Evolutionary conservation across 768 basidiomycete species (phyloP), one percentile per base, ranked within the genome.

Genomic region (Auricularia heimuer): DNA sequence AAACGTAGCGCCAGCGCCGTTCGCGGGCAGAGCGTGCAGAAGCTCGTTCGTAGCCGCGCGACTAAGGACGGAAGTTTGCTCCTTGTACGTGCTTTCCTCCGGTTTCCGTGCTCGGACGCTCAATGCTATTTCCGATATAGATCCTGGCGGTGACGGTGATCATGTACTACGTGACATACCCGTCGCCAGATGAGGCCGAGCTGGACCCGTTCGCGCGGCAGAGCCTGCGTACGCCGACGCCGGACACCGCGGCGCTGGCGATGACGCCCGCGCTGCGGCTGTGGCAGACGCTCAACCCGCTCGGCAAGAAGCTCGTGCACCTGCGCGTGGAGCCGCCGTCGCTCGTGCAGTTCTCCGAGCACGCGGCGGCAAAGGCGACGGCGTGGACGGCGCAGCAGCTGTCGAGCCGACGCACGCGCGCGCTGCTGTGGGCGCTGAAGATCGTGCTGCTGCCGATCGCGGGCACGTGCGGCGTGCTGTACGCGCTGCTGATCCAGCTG

Each of bases 371-470:
- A 68, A 61, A 71, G 76, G 63, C 74, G 77, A 56, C 71, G 69
- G 21, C 61, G 33, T 72, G 67, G 58, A 71, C 67, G 56, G 62
- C 65, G 63, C 51, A 42, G 14, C 16, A 66, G 56, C 34, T 60
- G n/a, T 80, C 81, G 67, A 76, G 77, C 65, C 76, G 80, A 61
- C 82, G 82, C 16, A 72, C 85, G 58, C 82, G 83, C 63, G 79
- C 86, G 12, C 68, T 89, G 7, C 73, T 85, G n/a, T 92, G 92
- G 86, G 74, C 92, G 33, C 68, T 88, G 69, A 91, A 90, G 75
- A 89, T 95, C 67, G 85, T 98, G 73, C 77, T 92, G 2, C 74
- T 94, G 0, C 96, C 96, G 0, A 95, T 97, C 71, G 82, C 85
- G 7, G 80, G 80, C 4, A 96, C 95, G 0, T 90, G 89, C 6